These are phyloP conservation scores for Globisporangium orthogonon DNA, from an alignment of 352 stramenopile species.

Conservation along the genomic window DNA sequence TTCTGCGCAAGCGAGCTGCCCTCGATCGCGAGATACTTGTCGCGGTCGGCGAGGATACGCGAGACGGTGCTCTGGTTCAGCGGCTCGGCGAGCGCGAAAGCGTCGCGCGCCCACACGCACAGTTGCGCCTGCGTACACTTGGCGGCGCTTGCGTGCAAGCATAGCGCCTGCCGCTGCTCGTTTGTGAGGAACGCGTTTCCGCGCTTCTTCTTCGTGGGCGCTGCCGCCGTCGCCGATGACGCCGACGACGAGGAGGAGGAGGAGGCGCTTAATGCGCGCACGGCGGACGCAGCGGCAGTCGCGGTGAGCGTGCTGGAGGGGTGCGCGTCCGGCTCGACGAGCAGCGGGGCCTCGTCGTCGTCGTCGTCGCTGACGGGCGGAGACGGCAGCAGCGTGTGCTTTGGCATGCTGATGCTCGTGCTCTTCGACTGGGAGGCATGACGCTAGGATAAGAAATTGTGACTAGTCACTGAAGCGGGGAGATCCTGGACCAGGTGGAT, in stretches of 20 bases:
- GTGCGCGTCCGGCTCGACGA: background rate
- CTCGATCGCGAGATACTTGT: constrained; percentile 20
- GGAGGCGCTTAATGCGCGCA: background rate
- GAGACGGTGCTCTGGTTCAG: constrained; percentile 21
- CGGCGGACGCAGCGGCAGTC: background rate
- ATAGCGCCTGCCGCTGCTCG: constrained; percentile 18
- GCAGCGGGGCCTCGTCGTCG: background rate
- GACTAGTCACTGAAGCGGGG: background rate
- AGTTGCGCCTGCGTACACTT: constrained; percentile 22
- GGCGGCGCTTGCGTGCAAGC: constrained; percentile 8
- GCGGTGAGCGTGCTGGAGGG: background rate
- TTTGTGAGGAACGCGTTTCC: constrained; percentile 23
- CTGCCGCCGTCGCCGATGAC: no score
- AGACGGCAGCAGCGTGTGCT: background rate
- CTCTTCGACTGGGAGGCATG: background rate
- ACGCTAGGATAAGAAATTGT: background rate
- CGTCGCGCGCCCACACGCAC: constrained; percentile 19
- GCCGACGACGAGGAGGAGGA: no score
- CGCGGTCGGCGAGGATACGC: constrained; percentile 19
- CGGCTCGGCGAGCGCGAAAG: constrained; percentile 15
- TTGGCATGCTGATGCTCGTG: background rate
- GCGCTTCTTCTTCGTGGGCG: constrained; percentile 4
- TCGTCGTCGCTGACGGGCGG: no score
- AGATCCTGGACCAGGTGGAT: no score
- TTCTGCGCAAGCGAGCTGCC: constrained; percentile 15